Conservation (phyloP, 208 protist genomes). For the Crithidia sp. region DNA sequence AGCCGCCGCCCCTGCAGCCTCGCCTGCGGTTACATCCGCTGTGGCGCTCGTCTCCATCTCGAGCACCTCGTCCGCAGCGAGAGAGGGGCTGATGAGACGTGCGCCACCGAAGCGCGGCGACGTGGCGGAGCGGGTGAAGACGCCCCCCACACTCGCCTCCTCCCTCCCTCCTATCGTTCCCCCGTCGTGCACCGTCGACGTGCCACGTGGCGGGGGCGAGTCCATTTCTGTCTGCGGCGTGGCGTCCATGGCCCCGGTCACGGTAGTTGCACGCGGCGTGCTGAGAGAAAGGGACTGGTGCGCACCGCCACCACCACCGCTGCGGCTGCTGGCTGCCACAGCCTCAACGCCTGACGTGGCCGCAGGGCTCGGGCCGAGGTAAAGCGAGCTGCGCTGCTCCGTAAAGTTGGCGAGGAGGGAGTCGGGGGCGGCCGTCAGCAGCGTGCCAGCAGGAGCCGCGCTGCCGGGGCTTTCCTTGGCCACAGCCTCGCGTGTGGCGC, state of each 20-base stretch:
- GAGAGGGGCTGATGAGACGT: constrained; percentile 32
- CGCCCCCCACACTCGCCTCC: neutral
- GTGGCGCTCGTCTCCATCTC: constrained; percentile 19
- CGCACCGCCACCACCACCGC: neutral
- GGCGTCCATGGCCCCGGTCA: constrained; percentile 1
- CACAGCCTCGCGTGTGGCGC: neutral
- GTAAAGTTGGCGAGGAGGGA: constrained; percentile 6
- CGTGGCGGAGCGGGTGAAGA: neutral
- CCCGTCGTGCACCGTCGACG: neutral
- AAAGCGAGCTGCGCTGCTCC: constrained; percentile 1
- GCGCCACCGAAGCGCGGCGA: constrained; percentile 1
- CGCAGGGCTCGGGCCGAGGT: neutral
- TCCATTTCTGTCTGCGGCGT: constrained; percentile 18
- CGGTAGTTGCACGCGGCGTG: constrained; percentile 11
- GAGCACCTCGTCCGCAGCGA: constrained; percentile 19
- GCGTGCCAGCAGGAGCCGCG: constrained; percentile 3
- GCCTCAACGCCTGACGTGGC: neutral
- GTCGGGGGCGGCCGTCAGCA: constrained; percentile 9
- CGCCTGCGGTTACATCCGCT: neutral
- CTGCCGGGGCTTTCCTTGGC: neutral
- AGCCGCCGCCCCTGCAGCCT: neutral
- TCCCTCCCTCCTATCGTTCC: neutral
- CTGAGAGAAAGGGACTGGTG: neutral
- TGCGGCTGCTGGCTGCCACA: neutral
- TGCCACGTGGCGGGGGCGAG: constrained; percentile 18